Conservation (phyloP, 2,329 filamentous ascomycete species). For the Colletotrichum tamarilloi region DNA sequence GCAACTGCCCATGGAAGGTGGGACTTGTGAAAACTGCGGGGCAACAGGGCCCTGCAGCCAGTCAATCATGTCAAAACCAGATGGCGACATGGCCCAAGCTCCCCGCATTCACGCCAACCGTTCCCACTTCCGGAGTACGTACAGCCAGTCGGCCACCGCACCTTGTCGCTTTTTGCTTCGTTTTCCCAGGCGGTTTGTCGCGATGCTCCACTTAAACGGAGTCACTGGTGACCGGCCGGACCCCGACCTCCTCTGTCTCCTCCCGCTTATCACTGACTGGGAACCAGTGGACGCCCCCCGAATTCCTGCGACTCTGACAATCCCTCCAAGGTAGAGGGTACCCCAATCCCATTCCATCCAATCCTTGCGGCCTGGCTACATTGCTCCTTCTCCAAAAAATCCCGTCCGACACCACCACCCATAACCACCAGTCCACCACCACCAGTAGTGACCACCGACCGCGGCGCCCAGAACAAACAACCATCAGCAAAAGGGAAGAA, state of each 20-base stretch:
- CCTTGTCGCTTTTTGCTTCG: not conserved
- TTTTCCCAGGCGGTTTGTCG: not conserved
- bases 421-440: not conserved
- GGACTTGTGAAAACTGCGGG: not conserved
- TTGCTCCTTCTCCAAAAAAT: slow-evolving; percentile 18
- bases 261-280: slow-evolving; percentile 30
- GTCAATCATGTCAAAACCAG: slow-evolving; percentile 27
- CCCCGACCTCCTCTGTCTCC: slow-evolving; percentile 27
- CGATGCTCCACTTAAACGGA: slow-evolving; percentile 10
- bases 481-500: slow-evolving; percentile 1
- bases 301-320: not conserved
- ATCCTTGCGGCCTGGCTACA: not conserved
- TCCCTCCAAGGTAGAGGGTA: not conserved
- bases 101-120: slow-evolving; percentile 35
- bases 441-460: slow-evolving; percentile 13
- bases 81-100: slow-evolving; percentile 40
- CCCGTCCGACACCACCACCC: not conserved
- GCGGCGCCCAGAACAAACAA: not conserved
- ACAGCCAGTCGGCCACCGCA: not conserved
- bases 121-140: not conserved
- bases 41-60: not conserved
- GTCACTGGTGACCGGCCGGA: slow-evolving; percentile 27
- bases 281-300: slow-evolving; percentile 14
- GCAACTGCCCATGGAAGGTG: too few species aligned
- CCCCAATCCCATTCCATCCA: not conserved